Evolutionary conservation across 2,329 filamentous ascomycete genomes (phyloP).

Genomic region (Pseudogymnoascus sp.): DNA sequence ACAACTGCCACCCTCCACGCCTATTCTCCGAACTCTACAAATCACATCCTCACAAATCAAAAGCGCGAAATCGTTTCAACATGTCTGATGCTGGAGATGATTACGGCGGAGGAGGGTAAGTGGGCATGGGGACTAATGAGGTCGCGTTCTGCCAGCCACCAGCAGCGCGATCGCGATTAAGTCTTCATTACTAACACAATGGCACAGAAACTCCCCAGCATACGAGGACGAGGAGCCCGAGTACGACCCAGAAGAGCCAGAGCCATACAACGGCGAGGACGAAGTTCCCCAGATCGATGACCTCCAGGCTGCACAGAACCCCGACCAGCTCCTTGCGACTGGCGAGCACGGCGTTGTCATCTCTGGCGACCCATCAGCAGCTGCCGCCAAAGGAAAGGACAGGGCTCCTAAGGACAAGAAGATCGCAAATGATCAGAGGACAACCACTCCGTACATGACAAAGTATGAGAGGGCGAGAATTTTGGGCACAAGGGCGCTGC

Average conservation of each 20-base stretch:
- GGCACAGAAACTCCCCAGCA: constrained; percentile 57
- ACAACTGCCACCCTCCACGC: constrained; percentile 7
- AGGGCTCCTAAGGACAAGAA: constrained; percentile 69
- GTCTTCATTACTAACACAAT: constrained; percentile 25
- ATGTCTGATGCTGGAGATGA: constrained; percentile 73
- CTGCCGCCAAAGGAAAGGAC: constrained; percentile 46
- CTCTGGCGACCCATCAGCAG: constrained; percentile 55
- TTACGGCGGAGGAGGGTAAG: constrained; percentile 49
- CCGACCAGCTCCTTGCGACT: constrained; percentile 35
- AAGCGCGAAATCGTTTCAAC: constrained; percentile 9
- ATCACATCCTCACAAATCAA: neutral
- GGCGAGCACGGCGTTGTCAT: constrained; percentile 39
- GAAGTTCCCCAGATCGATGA: constrained; percentile 44
- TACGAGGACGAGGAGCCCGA: constrained; percentile 62
- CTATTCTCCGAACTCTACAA: constrained; percentile 6
- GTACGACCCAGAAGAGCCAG: constrained; percentile 47
- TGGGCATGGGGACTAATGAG: constrained; percentile 14
- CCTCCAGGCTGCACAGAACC: constrained; percentile 47
- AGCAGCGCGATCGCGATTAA: constrained; percentile 13
- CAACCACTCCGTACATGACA: constrained; percentile 97
- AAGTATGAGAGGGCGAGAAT: constrained; percentile 97
- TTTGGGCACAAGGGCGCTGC: constrained; percentile 82
- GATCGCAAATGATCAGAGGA: constrained; percentile 78
- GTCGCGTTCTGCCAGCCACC: neutral
- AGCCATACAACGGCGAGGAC: constrained; percentile 46